These are phyloP conservation scores for Smallanthus sonchifolius DNA, from an alignment of 129 eudicot genomes.

Conservation along the genomic window DNA sequence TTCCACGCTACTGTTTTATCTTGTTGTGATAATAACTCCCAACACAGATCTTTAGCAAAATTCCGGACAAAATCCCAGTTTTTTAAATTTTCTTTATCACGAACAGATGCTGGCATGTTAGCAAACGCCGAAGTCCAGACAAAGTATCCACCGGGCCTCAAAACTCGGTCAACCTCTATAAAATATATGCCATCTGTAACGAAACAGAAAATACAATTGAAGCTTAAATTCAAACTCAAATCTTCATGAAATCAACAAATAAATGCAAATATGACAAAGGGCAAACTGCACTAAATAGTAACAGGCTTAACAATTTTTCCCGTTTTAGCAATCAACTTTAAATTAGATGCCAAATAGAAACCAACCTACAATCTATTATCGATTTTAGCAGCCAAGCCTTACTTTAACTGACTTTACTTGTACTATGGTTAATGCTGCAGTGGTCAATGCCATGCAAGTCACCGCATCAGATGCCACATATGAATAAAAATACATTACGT, in stretches of 20 bases:
- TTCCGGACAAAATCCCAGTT: slow-evolving; percentile 65
- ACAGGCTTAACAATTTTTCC: neutral
- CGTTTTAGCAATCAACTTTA: neutral
- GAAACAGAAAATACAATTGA: neutral
- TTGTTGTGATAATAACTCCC: slow-evolving; percentile 91
- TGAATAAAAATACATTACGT: neutral
- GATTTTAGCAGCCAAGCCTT: neutral
- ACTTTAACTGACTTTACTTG: neutral
- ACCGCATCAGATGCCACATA: neutral
- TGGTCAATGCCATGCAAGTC: neutral
- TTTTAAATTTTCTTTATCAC: slow-evolving; percentile 63
- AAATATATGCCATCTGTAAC: slow-evolving; percentile 72
- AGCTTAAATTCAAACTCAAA: neutral
- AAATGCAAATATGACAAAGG: neutral
- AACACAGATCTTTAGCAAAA: slow-evolving; percentile 63
- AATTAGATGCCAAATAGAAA: neutral
- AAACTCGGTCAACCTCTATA: slow-evolving; percentile 82
- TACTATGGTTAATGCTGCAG: neutral
- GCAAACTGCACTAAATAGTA: neutral
- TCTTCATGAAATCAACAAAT: neutral
- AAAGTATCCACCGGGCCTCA: slow-evolving; percentile 98
- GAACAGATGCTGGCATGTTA: slow-evolving; percentile 63
- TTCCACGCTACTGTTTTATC: slow-evolving; percentile 92
- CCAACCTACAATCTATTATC: slow-evolving; percentile 1
- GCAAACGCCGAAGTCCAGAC: slow-evolving; percentile 91